These are phyloP conservation scores for Mycena albidolilacea DNA, from an alignment of 768 basidiomycete species.

Conservation along the genomic window DNA sequence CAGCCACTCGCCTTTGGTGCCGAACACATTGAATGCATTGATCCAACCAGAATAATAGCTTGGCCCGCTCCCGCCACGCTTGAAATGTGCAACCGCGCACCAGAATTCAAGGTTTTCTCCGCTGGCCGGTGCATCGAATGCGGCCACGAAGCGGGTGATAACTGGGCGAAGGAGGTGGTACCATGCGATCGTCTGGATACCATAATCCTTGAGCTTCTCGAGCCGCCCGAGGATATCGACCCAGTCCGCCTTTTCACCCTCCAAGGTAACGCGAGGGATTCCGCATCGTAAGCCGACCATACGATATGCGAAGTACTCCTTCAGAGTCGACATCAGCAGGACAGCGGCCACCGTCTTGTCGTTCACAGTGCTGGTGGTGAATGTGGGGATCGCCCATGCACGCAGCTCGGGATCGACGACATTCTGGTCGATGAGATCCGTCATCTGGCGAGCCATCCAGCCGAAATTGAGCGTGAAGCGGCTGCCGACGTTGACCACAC, in stretches of 20 bases:
- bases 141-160: conserved; percentile 51
- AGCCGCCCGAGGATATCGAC: conserved; percentile 51
- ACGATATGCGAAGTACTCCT: not conserved
- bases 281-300: conserved; percentile 50
- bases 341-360: not conserved
- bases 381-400: not conserved
- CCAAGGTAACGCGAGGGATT: conserved; percentile 61
- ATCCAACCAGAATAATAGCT: not conserved
- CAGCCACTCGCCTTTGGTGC: not conserved
- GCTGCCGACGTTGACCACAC: not conserved
- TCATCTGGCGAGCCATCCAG: conserved; percentile 1
- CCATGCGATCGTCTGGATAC: conserved; percentile 53
- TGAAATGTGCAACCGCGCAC: not conserved
- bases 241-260: conserved; percentile 59
- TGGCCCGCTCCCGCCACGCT: not conserved
- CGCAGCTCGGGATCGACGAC: not conserved
- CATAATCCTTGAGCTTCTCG: conserved; percentile 57
- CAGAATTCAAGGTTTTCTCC: not conserved
- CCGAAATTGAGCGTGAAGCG: not conserved
- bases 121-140: not conserved
- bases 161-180: conserved; percentile 58
- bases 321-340: not conserved
- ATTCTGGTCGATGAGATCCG: not conserved
- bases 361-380: not conserved
- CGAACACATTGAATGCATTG: not conserved